Evolutionary conservation across 1,284 basidiomycete species (phyloP), one percentile per base, ranked within the genome.

Genomic region (Tilletia horrida): DNA sequence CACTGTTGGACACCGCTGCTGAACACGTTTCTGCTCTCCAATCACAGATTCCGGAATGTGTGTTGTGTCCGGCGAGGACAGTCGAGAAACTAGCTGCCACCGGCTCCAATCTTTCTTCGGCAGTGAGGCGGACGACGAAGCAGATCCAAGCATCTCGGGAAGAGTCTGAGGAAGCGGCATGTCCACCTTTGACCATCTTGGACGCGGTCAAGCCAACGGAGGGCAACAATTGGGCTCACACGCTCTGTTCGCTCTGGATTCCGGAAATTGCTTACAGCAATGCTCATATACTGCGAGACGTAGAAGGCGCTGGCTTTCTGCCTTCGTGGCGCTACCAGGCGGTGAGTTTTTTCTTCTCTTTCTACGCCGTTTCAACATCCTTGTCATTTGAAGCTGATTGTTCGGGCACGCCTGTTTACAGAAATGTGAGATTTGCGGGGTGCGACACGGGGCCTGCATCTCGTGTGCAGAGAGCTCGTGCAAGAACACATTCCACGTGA

Each of bases 121-220:
- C 55, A 18, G 7, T 31, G 31, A 25, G 55, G 29, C 29, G 55
- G 55, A 35, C 29, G 3, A 59, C 29, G 29, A 59, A 35, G 11
- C 55, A 59, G 31, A 59, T 59, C 16, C 7, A 16, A 13, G 27
- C 35, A 18, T 25, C 35, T 21, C 27, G 55, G 3, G 42, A 62
- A 16, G 23, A 62, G 14, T 7, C 13, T n/a, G 55, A 59, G 1
- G 43, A 44, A 21, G 43, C 13, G 11, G 40, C 35, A 27, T 45
- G 44, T 45, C 66, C 69, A 2, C 65, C 67, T 3, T 35, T 90
- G 35, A 77, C 72, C 0, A 78, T 80, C 74, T 84, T 97, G 45
- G 89, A 92, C 48, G 90, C 89, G 2, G 88, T 91, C 80, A 97
- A 97, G 81, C 91, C 91, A 3, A 97, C 94, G 0, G 95, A 97